phyloP scores from a whole-genome alignment of 164 flowering plant genomes.

The Annona cherimola region DNA sequence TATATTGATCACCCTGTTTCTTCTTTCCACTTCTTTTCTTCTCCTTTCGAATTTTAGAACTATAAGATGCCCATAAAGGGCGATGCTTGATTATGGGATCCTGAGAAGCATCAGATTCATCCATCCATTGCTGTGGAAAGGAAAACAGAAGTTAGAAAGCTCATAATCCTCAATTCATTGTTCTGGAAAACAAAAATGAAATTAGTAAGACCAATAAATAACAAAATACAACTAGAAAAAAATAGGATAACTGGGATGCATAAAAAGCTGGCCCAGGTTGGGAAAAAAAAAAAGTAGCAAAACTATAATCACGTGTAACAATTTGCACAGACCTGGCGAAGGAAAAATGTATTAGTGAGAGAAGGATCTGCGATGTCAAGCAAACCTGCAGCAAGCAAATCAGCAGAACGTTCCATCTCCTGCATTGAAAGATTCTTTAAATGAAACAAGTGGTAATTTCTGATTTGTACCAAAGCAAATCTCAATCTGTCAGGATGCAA shows the following conservation, averaged over 20 bases:
- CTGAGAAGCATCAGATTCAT: constrained; percentile 56
- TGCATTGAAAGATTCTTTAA: constrained; percentile 19
- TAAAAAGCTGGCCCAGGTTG: not conserved
- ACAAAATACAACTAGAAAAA: not conserved
- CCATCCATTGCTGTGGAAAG: constrained; percentile 65
- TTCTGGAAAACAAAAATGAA: not conserved
- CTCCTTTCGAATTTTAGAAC: constrained; percentile 38
- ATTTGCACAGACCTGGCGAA: constrained; percentile 67
- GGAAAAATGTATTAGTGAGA: constrained; percentile 78
- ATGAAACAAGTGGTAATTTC: not conserved
- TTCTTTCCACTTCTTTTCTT: constrained; percentile 43
- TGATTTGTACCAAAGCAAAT: not conserved
- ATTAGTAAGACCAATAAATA: not conserved
- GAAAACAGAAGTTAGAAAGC: constrained; percentile 14
- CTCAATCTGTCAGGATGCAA: not conserved
- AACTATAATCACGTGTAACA: not conserved
- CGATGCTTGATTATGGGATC: constrained; percentile 90
- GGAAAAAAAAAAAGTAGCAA: not conserved
- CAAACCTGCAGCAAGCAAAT: constrained; percentile 96
- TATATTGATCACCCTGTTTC: constrained; percentile 64
- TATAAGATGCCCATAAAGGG: constrained; percentile 79
- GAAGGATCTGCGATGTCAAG: constrained; percentile 92
- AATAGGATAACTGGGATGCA: not conserved
- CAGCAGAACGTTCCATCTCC: constrained; percentile 99
- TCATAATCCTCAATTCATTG: not conserved